Conservation (phyloP, 2,329 filamentous ascomycete genomes). For the Geoglossum cookeanum region DNA sequence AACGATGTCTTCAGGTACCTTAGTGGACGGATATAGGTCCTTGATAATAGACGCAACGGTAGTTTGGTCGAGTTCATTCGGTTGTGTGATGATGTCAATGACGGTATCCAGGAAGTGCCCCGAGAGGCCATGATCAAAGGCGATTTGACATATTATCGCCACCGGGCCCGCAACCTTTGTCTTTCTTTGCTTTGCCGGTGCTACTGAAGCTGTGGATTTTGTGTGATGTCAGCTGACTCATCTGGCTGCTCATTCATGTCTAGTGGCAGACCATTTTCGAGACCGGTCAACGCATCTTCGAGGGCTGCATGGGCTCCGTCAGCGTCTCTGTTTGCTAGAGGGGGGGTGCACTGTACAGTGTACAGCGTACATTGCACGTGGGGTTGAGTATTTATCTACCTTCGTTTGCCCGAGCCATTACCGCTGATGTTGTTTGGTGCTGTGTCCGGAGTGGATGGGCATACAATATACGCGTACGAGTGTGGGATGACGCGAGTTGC, state of each 20-base stretch:
- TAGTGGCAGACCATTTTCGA: background rate
- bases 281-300: background rate
- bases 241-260: background rate
- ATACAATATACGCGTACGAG: background rate
- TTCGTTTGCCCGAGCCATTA: background rate
- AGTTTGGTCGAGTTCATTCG: conserved; percentile 56
- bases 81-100: conserved; percentile 45
- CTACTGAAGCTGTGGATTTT: background rate
- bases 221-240: background rate
- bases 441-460: background rate
- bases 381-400: background rate
- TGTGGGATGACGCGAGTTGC: background rate
- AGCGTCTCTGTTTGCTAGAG: background rate
- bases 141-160: conserved; percentile 18
- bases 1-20: conserved; percentile 39
- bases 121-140: conserved; percentile 49
- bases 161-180: background rate
- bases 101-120: conserved; percentile 40
- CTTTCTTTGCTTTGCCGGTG: background rate
- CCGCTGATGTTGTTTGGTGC: background rate
- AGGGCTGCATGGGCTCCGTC: background rate
- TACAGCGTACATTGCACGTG: background rate
- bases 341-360: background rate
- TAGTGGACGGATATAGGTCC: conserved; percentile 54
- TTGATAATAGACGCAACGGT: conserved; percentile 49